Evolutionary conservation across 1,284 basidiomycete species (phyloP).

Genomic region (Sanghuangporus baumii): DNA sequence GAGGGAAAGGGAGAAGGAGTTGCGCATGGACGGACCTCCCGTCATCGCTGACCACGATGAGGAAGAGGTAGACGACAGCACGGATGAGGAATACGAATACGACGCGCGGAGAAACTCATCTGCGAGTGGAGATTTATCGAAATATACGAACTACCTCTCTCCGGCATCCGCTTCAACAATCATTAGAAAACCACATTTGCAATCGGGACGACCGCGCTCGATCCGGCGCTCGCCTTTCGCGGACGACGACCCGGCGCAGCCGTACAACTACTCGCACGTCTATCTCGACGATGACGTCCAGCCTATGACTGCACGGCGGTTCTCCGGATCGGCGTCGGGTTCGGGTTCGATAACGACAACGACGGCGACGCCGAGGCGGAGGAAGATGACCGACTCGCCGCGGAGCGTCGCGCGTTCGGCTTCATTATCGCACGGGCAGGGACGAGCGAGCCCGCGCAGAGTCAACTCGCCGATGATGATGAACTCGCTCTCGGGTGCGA

Average conservation of each 20-base stretch:
- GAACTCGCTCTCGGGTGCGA: not conserved
- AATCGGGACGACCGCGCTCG: not conserved
- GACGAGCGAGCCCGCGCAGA: not conserved
- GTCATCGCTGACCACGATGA: not conserved
- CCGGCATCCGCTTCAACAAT: not conserved
- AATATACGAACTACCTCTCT: not conserved
- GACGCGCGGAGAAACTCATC: not conserved
- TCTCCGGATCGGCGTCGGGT: not conserved
- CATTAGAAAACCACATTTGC: not conserved
- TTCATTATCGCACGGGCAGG: not conserved
- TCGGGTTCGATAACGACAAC: not conserved
- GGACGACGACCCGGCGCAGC: slow-evolving; percentile 2
- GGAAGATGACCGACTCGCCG: not conserved
- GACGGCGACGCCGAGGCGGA: not conserved
- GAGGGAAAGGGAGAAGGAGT: not conserved
- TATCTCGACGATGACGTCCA: not conserved
- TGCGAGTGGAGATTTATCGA: not conserved
- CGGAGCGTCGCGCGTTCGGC: not conserved
- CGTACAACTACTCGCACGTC: not conserved
- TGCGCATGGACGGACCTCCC: not conserved
- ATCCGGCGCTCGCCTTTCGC: not conserved
- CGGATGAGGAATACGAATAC: not conserved
- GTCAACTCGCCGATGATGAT: not conserved
- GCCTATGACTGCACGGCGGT: not conserved
- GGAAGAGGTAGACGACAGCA: not conserved